Evolutionary conservation across 73 alveolate genomes (phyloP).

Genomic region (Paramecium tetraurelia): DNA sequence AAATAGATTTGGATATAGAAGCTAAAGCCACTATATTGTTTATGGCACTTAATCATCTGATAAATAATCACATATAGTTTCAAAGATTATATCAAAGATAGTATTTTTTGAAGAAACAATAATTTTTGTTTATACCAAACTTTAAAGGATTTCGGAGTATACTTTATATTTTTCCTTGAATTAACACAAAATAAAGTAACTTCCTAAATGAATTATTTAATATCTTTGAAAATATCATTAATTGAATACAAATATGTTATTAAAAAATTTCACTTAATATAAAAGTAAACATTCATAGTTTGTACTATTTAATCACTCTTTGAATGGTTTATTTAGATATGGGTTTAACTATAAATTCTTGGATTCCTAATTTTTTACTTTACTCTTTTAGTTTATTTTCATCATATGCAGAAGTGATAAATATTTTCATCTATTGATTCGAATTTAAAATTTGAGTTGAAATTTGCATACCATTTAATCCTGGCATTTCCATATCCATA

Average conservation of each 20-base stretch:
- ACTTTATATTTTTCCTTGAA: too few species aligned
- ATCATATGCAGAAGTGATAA: background rate
- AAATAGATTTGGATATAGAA: background rate
- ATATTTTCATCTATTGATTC: background rate
- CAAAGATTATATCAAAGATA: too few species aligned
- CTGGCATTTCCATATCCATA: slow-evolving; percentile 56
- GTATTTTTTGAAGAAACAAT: too few species aligned
- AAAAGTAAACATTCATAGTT: background rate
- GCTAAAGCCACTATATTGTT: background rate
- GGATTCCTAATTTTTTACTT: background rate
- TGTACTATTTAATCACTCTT: background rate
- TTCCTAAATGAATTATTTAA: background rate
- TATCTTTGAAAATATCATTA: background rate
- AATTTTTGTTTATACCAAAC: too few species aligned
- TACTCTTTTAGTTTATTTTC: background rate
- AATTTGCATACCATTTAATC: background rate
- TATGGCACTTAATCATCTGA: background rate
- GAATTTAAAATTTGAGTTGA: background rate
- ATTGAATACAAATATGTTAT: background rate
- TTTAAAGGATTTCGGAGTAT: too few species aligned
- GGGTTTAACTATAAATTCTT: slow-evolving; percentile 8
- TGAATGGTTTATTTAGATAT: background rate
- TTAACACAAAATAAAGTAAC: background rate
- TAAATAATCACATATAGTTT: background rate
- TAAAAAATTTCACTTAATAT: background rate